These are phyloP conservation scores for Candida takata DNA, from an alignment of 805 yeast species.

Conservation along the genomic window DNA sequence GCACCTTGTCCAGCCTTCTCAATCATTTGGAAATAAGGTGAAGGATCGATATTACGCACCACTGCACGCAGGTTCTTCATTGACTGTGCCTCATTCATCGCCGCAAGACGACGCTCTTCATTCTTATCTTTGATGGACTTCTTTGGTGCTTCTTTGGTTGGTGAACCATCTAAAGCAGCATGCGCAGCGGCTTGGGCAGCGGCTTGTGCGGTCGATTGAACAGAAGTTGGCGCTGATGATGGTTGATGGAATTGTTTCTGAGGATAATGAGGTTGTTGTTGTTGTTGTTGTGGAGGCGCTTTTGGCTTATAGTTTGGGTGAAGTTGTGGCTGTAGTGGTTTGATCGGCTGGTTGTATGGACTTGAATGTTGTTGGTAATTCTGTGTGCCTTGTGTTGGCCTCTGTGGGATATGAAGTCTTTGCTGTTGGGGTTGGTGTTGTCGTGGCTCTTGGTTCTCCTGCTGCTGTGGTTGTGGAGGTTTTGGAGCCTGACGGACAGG, in stretches of 20 bases:
- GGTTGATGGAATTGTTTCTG: not conserved
- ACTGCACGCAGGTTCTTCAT: slow-evolving; percentile 76
- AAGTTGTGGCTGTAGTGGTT: slow-evolving; percentile 25
- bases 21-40: slow-evolving; percentile 65
- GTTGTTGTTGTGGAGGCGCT: slow-evolving; percentile 12
- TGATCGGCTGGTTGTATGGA: slow-evolving; percentile 14
- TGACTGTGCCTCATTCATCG: slow-evolving; percentile 81
- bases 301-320: slow-evolving; percentile 16
- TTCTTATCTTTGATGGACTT: slow-evolving; percentile 28
- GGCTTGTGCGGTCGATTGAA: slow-evolving; percentile 16
- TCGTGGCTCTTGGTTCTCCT: slow-evolving; percentile 7
- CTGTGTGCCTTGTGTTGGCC: slow-evolving; percentile 4
- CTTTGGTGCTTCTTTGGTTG: slow-evolving; percentile 16
- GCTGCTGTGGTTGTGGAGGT: slow-evolving; percentile 21
- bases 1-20: slow-evolving; percentile 98
- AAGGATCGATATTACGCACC: slow-evolving; percentile 81
- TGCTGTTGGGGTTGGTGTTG: slow-evolving; percentile 8
- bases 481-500: slow-evolving; percentile 26
- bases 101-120: slow-evolving; percentile 46
- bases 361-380: slow-evolving; percentile 9
- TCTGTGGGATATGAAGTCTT: slow-evolving; percentile 6
- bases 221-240: slow-evolving; percentile 3
- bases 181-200: slow-evolving; percentile 31
- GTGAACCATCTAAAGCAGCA: slow-evolving; percentile 24
- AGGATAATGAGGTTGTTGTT: slow-evolving; percentile 7